A percentile compares a stretch with the other conserved stretches of the same genome.
These are phyloP conservation scores for Lentinula sp. DNA, from an alignment of 768 basidiomycete genomes.

Conservation along the genomic window DNA sequence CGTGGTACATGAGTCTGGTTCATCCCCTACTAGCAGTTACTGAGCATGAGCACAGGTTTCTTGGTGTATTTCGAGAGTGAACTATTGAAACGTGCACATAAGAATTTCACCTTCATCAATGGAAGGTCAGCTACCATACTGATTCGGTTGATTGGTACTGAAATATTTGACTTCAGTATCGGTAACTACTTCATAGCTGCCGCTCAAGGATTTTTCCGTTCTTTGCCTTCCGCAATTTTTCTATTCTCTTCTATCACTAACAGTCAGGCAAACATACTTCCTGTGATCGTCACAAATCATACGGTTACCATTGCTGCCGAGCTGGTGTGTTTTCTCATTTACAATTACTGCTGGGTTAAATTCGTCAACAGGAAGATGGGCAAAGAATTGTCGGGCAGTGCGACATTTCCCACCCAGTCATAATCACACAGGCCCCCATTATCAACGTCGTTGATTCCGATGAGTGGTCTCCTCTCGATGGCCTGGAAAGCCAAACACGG, in stretches of 20 bases:
- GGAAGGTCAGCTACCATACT: conserved; percentile 50
- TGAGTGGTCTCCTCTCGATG: conserved; percentile 45
- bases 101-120: conserved; percentile 90
- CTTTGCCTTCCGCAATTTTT: conserved; percentile 90
- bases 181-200: conserved; percentile 92
- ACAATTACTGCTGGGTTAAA: not conserved
- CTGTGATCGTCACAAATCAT: conserved; percentile 89
- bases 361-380: conserved; percentile 55
- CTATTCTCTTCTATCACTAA: conserved; percentile 88
- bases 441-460: conserved; percentile 25
- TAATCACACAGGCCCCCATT: conserved; percentile 26
- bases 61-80: conserved; percentile 90
- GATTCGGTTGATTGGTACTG: not conserved
- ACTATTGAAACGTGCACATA: conserved; percentile 82
- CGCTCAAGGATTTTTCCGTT: conserved; percentile 85
- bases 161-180: conserved; percentile 37
- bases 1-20: conserved; percentile 47
- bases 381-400: conserved; percentile 83
- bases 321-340: conserved; percentile 40
- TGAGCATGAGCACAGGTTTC: conserved; percentile 55
- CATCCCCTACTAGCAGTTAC: not conserved
- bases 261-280: conserved; percentile 82
- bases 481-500: conserved; percentile 36
- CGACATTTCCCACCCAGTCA: conserved; percentile 84
- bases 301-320: conserved; percentile 94